Evolutionary conservation across 371 early-diverging fungal genomes (phyloP).

Genomic region (Mucor velutinosus): DNA sequence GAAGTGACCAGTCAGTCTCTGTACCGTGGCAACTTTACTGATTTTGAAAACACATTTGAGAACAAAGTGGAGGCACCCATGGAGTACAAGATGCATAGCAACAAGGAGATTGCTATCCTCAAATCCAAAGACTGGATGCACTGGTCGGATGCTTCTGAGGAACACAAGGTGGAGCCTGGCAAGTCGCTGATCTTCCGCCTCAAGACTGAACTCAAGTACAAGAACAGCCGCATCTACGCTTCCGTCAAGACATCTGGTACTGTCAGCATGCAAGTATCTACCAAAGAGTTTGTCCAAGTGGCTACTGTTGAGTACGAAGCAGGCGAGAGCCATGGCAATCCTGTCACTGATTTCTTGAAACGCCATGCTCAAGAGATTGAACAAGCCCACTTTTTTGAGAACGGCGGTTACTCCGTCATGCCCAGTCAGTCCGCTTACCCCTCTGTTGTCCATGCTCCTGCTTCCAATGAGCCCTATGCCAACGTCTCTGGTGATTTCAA

Average conservation of each 20-base stretch:
- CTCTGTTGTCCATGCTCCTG: constrained; percentile 80
- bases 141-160: constrained; percentile 68
- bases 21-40: constrained; percentile 87
- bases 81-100: constrained; percentile 71
- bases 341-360: constrained; percentile 83
- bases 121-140: constrained; percentile 91
- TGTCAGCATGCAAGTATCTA: constrained; percentile 83
- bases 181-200: constrained; percentile 84
- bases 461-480: constrained; percentile 88
- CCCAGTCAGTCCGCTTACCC: constrained; percentile 82
- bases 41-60: constrained; percentile 84
- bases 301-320: constrained; percentile 82
- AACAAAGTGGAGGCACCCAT: constrained; percentile 84
- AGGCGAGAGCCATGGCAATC: constrained; percentile 77
- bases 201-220: constrained; percentile 78
- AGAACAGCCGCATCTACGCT: constrained; percentile 71
- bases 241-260: constrained; percentile 79
- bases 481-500: constrained; percentile 90
- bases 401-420: constrained; percentile 93
- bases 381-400: constrained; percentile 79
- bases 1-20: constrained; percentile 87
- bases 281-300: constrained; percentile 82
- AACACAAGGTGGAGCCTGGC: constrained; percentile 64
- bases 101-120: constrained; percentile 88
- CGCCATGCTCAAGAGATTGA: constrained; percentile 81